Percentiles rank a stretch among this genome's conserved stretches.
These are phyloP conservation scores for Paradendryphiella salina DNA, from an alignment of 2,329 filamentous ascomycete species.

Conservation along the genomic window DNA sequence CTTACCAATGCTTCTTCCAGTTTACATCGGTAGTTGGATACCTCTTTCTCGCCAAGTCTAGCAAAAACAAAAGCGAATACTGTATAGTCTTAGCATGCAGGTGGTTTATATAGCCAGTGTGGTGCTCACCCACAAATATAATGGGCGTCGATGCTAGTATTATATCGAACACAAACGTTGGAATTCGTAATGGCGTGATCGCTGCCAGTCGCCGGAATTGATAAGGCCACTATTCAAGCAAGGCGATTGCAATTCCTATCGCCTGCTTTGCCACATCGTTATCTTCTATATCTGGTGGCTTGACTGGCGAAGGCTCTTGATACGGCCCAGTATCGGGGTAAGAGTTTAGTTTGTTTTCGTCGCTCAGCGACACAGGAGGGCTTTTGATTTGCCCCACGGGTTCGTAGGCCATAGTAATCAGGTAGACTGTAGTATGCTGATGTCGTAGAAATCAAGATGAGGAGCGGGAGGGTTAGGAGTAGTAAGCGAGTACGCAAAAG, in stretches of 20 bases:
- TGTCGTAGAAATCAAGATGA: no score
- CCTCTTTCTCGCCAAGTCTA: constrained; percentile 23
- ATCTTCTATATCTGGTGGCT: background rate
- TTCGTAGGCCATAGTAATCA: constrained; percentile 4
- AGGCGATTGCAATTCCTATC: no score
- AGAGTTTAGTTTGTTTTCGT: constrained; percentile 15
- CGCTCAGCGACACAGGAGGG: background rate
- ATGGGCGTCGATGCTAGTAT: constrained; percentile 32
- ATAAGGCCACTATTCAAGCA: constrained; percentile 18
- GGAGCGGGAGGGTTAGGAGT: background rate
- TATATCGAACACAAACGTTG: constrained; percentile 28
- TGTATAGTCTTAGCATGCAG: constrained; percentile 13
- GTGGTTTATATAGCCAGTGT: background rate
- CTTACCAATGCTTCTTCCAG: constrained; percentile 12
- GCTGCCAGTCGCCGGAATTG: constrained; percentile 23
- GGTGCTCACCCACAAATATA: constrained; percentile 31
- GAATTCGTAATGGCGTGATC: constrained; percentile 25
- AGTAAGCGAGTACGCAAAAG: background rate
- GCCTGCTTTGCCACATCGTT: background rate
- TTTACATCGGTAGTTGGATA: constrained; percentile 18
- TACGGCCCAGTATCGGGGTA: constrained; percentile 10
- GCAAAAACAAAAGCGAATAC: constrained; percentile 33
- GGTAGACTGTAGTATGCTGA: background rate
- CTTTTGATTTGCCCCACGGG: background rate
- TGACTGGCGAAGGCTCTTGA: constrained; percentile 5